These are phyloP conservation scores for Pyrenula massariospora DNA, from an alignment of 495 filamentous ascomycete species.

Conservation along the genomic window DNA sequence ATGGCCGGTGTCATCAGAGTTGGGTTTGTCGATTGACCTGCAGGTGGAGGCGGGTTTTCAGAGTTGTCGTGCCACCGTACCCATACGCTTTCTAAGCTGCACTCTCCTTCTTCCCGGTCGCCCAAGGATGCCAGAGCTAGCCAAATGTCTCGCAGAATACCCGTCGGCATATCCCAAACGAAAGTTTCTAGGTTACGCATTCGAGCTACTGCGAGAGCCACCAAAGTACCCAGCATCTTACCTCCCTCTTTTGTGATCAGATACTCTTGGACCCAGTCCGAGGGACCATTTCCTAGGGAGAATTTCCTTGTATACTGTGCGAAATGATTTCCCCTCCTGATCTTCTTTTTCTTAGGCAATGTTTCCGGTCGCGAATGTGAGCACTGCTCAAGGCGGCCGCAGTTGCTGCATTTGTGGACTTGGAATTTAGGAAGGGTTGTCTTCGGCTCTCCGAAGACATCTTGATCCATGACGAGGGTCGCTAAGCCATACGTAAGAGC, in stretches of 20 bases:
- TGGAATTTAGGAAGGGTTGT: conserved; percentile 2
- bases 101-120: conserved; percentile 45
- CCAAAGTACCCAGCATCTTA: conserved; percentile 86
- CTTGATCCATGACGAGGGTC: conserved; percentile 71
- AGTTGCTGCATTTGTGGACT: conserved; percentile 18
- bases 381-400: conserved; percentile 19
- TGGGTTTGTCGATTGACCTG: conserved; percentile 7
- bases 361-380: conserved; percentile 7
- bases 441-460: conserved; percentile 44
- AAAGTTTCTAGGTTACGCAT: conserved; percentile 90
- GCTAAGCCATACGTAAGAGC: conserved; percentile 84
- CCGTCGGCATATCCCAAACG: conserved; percentile 94
- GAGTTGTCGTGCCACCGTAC: conserved; percentile 85
- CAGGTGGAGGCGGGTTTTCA: conserved; percentile 12
- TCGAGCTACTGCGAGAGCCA: conserved; percentile 71
- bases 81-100: conserved; percentile 70
- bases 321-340: conserved; percentile 63
- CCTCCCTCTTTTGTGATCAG: conserved; percentile 79
- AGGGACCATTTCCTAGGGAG: conserved; percentile 78
- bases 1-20: conserved; percentile 6
- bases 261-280: conserved; percentile 78
- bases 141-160: conserved; percentile 79
- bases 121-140: conserved; percentile 67
- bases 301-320: conserved; percentile 81
- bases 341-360: conserved; percentile 6